A percentile compares a stretch with the other conserved stretches of the same genome.
These are phyloP conservation scores for Heterobasidion annosum DNA, from an alignment of 1,284 basidiomycete genomes.

Conservation along the genomic window DNA sequence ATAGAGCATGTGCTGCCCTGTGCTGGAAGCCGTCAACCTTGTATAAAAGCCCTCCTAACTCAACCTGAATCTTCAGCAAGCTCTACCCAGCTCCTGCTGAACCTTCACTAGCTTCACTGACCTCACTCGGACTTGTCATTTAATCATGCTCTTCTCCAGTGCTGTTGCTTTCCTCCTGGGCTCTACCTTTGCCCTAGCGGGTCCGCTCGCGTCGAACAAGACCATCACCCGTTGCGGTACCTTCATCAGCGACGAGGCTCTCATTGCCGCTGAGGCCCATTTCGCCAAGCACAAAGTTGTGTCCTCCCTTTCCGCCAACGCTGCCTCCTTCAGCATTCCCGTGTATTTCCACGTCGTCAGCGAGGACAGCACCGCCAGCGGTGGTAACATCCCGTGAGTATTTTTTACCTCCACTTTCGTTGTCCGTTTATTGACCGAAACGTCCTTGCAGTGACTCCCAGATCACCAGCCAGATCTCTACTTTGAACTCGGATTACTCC, in stretches of 20 bases:
- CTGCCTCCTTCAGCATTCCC: slow-evolving; percentile 22
- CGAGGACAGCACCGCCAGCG: slow-evolving; percentile 24
- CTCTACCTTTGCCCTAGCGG: slow-evolving; percentile 3
- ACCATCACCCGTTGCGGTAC: slow-evolving; percentile 25
- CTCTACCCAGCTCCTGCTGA: neutral
- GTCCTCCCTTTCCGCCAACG: slow-evolving; percentile 14
- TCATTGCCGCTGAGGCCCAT: slow-evolving; percentile 30
- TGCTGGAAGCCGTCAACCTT: neutral
- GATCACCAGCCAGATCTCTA: slow-evolving; percentile 31
- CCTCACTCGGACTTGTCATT: neutral
- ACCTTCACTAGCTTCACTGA: neutral
- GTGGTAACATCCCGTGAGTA: slow-evolving; percentile 38
- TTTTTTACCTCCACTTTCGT: neutral
- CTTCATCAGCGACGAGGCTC: slow-evolving; percentile 23
- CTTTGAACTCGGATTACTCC: slow-evolving; percentile 39
- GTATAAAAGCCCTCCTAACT: neutral
- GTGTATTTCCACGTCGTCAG: slow-evolving; percentile 43
- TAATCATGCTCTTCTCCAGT: slow-evolving; percentile 13
- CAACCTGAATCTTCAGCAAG: neutral
- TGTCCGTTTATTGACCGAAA: neutral
- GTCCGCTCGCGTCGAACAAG: slow-evolving; percentile 5
- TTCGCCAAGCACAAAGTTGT: slow-evolving; percentile 31
- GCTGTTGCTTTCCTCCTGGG: slow-evolving; percentile 12
- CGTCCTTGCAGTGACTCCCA: slow-evolving; percentile 22
- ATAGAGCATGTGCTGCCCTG: neutral